phyloP scores from a whole-genome alignment of 495 filamentous ascomycete species.

The Penicillium psychrofluorescens region DNA sequence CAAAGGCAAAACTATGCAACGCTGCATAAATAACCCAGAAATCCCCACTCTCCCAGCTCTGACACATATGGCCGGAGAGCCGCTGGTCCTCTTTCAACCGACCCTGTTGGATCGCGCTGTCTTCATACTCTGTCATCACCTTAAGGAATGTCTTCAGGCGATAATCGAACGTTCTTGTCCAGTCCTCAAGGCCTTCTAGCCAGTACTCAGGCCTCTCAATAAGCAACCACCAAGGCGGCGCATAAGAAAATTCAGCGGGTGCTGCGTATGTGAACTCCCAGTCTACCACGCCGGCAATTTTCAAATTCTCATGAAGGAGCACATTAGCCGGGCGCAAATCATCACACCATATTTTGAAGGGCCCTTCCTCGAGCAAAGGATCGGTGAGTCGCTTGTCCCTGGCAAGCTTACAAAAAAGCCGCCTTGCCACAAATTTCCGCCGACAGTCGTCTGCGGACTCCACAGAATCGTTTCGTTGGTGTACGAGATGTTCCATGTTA shows the following conservation, averaged over 20 bases:
- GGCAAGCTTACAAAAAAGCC: conserved; percentile 24
- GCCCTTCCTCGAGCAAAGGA: conserved; percentile 4
- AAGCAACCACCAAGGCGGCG: conserved; percentile 9
- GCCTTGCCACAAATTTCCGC: conserved; percentile 33
- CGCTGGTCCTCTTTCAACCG: conserved; percentile 3
- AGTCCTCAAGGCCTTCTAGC: conserved; percentile 14
- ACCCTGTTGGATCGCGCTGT: conserved; percentile 1
- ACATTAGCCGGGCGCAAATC: conserved; percentile 22
- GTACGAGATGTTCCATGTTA: conserved; percentile 31
- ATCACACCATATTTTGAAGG: conserved; percentile 25
- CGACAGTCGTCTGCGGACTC: conserved; percentile 29
- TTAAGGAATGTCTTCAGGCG: conserved; percentile 10
- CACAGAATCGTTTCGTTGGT: conserved; percentile 34
- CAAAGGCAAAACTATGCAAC: conserved; percentile 9
- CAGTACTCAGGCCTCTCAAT: conserved; percentile 1
- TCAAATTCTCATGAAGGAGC: conserved; percentile 8
- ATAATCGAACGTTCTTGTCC: conserved; percentile 10
- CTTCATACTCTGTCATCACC: conserved; percentile 9
- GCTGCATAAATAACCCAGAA: conserved; percentile 14
- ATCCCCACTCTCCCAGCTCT: conserved; percentile 13
- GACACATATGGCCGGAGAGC: conserved; percentile 6
- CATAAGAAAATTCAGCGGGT: conserved; percentile 6
- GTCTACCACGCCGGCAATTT: conserved; percentile 3
- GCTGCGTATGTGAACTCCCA: conserved; percentile 13
- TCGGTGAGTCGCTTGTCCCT: conserved; percentile 11